A percentile compares a stretch with the other conserved stretches of the same genome.
phyloP scores from a whole-genome alignment of 202 grass and related monocot genomes.

The Zizania palustris region DNA sequence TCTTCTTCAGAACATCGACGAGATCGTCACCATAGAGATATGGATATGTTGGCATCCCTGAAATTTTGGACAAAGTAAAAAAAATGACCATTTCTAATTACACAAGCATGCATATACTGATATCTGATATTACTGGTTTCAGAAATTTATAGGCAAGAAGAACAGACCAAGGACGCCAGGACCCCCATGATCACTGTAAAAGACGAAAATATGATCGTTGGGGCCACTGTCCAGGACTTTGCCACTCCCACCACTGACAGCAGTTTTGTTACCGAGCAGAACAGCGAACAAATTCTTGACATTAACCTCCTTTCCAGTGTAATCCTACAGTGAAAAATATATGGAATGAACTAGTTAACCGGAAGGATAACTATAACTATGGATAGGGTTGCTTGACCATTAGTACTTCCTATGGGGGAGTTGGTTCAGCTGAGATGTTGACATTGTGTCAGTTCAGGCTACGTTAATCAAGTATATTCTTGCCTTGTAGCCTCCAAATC shows the following conservation, averaged over 20 bases:
- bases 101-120: background rate
- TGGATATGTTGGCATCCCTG: slow-evolving; percentile 95
- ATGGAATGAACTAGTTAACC: slow-evolving; percentile 21
- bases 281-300: slow-evolving; percentile 87
- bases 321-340: slow-evolving; percentile 63
- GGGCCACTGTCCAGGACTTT: slow-evolving; percentile 91
- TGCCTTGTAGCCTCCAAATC: background rate
- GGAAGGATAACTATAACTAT: slow-evolving; percentile 11
- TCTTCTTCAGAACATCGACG: slow-evolving; percentile 75
- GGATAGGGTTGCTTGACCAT: background rate
- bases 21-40: slow-evolving; percentile 91
- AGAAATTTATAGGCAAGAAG: background rate
- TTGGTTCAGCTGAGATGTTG: slow-evolving; percentile 33
- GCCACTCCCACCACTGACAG: slow-evolving; percentile 81
- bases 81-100: slow-evolving; percentile 15
- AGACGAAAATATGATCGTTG: slow-evolving; percentile 95
- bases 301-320: slow-evolving; percentile 74
- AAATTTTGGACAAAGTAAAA: slow-evolving; percentile 24
- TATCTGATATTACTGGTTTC: slow-evolving; percentile 11
- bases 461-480: slow-evolving; percentile 10
- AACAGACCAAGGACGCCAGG: slow-evolving; percentile 89
- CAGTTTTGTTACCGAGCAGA: slow-evolving; percentile 82
- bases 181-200: slow-evolving; percentile 92
- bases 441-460: background rate
- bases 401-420: background rate